These are phyloP conservation scores for Gryganskiella cystojenkinii DNA, from an alignment of 192 early-diverging fungal genomes.

Conservation along the genomic window DNA sequence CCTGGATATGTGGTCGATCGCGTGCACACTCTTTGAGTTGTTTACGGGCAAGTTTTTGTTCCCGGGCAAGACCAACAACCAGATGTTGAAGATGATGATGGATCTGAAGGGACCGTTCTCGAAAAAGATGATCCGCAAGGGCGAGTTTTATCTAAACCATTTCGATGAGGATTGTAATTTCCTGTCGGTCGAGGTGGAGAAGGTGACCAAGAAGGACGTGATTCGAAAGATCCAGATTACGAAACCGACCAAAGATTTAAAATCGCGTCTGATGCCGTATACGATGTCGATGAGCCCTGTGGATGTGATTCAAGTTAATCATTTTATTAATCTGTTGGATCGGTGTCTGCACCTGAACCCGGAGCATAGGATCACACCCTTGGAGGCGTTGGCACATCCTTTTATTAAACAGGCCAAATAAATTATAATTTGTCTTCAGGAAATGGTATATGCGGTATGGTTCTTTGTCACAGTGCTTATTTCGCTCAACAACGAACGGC, in stretches of 20 bases:
- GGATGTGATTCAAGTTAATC: constrained; percentile 66
- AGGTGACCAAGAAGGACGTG: constrained; percentile 75
- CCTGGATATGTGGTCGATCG: constrained; percentile 97
- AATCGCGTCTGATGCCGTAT: constrained; percentile 69
- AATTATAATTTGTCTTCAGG: too few relatives aligned
- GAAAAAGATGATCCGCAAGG: constrained; percentile 84
- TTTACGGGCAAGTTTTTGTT: constrained; percentile 97
- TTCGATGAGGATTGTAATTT: constrained; percentile 87
- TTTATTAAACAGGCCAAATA: constrained; percentile 69
- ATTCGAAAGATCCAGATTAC: constrained; percentile 71
- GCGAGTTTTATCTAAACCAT: constrained; percentile 84
- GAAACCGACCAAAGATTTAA: constrained; percentile 79
- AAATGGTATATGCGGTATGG: too few relatives aligned
- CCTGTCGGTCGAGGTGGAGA: constrained; percentile 68
- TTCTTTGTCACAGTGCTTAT: too few relatives aligned
- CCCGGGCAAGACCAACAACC: constrained; percentile 93
- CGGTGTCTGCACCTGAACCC: constrained; percentile 84
- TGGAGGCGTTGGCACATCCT: constrained; percentile 89
- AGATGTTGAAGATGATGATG: constrained; percentile 96
- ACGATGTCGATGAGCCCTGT: constrained; percentile 66
- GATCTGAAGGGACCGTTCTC: constrained; percentile 91
- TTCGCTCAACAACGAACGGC: too few relatives aligned
- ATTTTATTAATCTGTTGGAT: constrained; percentile 90
- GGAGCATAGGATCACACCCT: constrained; percentile 87
- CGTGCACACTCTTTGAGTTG: constrained; percentile 93